Percentiles rank a stretch among this genome's conserved stretches.
Evolutionary conservation across 2,329 filamentous ascomycete genomes (phyloP).

Genomic region (Aspergillus phoenicis): DNA sequence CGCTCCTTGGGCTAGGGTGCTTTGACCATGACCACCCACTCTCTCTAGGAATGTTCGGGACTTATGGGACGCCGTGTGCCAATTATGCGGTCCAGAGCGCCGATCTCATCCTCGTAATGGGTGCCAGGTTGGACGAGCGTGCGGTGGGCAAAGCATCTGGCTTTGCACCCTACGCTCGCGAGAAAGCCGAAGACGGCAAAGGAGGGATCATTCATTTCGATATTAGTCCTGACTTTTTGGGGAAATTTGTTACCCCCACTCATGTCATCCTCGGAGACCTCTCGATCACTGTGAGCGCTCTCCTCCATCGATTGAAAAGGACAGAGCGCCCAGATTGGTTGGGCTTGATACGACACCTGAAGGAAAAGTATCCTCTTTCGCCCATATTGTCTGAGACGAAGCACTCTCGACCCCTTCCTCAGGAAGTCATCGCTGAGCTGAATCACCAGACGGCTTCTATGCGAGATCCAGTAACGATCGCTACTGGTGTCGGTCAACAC

Average conservation of each 20-base stretch:
- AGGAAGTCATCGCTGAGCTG: conserved; percentile 83
- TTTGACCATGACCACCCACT: conserved; percentile 89
- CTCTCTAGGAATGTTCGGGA: conserved; percentile 93
- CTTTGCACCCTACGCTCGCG: conserved; percentile 81
- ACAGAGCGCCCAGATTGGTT: conserved; percentile 79
- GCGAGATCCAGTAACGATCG: conserved; percentile 79
- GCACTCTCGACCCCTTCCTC: conserved; percentile 53
- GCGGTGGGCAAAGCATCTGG: conserved; percentile 76
- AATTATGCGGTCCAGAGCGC: conserved; percentile 96
- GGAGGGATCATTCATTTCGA: conserved; percentile 96
- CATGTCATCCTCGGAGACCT: conserved; percentile 91
- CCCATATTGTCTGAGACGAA: conserved; percentile 41
- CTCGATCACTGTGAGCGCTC: conserved; percentile 69
- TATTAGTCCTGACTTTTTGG: conserved; percentile 97
- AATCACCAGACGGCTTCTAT: conserved; percentile 74
- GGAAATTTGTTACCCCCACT: conserved; percentile 93
- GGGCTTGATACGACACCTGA: conserved; percentile 81
- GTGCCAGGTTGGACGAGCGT: conserved; percentile 89
- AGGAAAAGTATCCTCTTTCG: conserved; percentile 78
- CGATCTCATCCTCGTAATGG: conserved; percentile 88
- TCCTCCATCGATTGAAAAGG: conserved; percentile 71
- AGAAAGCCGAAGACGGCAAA: conserved; percentile 74
- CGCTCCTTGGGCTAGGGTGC: conserved; percentile 83
- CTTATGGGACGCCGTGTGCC: conserved; percentile 92
- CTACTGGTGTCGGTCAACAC: conserved; percentile 92